phyloP scores from a whole-genome alignment of 306 rosid species.

The Castanea sativa region DNA sequence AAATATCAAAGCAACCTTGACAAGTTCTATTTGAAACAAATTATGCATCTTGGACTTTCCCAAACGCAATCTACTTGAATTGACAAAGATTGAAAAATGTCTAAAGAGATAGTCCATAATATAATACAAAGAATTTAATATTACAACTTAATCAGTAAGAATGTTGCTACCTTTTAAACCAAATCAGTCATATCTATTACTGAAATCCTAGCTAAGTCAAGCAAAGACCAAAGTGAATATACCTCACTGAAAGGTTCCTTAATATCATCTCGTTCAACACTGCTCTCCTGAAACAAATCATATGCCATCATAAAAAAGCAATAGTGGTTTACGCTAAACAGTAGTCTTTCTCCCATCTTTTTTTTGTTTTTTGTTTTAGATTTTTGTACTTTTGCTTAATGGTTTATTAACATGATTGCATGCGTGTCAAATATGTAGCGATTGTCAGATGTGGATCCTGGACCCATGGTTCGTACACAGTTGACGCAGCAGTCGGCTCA shows the following conservation, averaged over 20 bases:
- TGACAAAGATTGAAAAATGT: not conserved
- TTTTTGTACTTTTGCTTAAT: too few species aligned
- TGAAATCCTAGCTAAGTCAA: not conserved
- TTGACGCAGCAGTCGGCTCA: too few species aligned
- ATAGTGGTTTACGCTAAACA: not conserved
- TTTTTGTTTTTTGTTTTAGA: too few species aligned
- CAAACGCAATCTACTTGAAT: not conserved
- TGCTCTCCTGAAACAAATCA: slow-evolving; percentile 72
- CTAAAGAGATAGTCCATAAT: not conserved
- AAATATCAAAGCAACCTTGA: not conserved
- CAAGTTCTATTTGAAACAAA: not conserved
- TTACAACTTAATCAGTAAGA: not conserved
- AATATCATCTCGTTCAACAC: slow-evolving; percentile 85
- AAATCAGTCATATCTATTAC: slow-evolving; percentile 1
- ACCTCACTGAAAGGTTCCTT: slow-evolving; percentile 98
- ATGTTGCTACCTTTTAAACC: not conserved
- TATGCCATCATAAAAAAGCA: slow-evolving; percentile 13
- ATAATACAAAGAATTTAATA: not conserved
- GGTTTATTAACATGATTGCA: too few species aligned
- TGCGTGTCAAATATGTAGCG: too few species aligned
- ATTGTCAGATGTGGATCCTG: too few species aligned
- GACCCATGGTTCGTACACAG: too few species aligned
- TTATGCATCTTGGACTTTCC: not conserved
- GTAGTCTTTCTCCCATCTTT: too few species aligned
- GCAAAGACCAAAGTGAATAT: slow-evolving; percentile 1